These are phyloP conservation scores for Oryza coarctata DNA, from an alignment of 176 grass and related monocot genomes.

Conservation along the genomic window DNA sequence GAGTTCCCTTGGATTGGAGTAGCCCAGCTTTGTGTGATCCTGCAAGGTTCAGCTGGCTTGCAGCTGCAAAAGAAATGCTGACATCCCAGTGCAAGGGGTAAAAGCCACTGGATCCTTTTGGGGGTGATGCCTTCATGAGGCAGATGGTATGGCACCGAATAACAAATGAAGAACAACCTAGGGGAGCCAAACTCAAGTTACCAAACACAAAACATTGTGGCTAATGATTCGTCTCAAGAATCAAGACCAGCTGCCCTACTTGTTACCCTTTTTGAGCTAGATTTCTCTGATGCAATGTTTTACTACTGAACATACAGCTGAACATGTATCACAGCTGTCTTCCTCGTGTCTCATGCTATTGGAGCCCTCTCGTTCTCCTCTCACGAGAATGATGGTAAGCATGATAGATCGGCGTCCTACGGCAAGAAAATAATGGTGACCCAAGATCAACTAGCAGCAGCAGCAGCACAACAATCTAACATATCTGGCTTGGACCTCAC, in stretches of 20 bases:
- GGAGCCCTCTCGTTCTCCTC: background rate
- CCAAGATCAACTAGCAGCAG: background rate
- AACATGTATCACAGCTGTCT: no score
- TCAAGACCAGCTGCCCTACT: background rate
- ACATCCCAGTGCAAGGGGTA: slow-evolving; percentile 19
- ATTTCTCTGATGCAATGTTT: background rate
- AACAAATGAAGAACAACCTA: background rate
- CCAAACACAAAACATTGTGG: background rate
- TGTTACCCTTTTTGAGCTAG: background rate
- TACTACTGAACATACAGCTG: no score
- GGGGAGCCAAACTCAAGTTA: background rate
- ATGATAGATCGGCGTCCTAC: background rate
- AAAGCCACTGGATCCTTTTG: slow-evolving; percentile 36
- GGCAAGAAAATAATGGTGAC: slow-evolving; percentile 1
- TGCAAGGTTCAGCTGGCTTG: slow-evolving; percentile 25
- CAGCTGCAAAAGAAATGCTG: slow-evolving; percentile 7
- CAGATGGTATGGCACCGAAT: background rate
- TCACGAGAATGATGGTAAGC: background rate
- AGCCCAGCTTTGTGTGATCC: background rate
- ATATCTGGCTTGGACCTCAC: slow-evolving; percentile 11
- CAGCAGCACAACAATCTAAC: background rate
- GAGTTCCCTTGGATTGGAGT: slow-evolving; percentile 25
- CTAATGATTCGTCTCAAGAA: background rate
- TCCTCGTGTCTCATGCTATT: slow-evolving; percentile 3
- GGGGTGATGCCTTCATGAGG: slow-evolving; percentile 25